Base-by-base conservation (phyloP, 2,329 filamentous ascomycete species). In the Aureobasidium musti region DNA sequence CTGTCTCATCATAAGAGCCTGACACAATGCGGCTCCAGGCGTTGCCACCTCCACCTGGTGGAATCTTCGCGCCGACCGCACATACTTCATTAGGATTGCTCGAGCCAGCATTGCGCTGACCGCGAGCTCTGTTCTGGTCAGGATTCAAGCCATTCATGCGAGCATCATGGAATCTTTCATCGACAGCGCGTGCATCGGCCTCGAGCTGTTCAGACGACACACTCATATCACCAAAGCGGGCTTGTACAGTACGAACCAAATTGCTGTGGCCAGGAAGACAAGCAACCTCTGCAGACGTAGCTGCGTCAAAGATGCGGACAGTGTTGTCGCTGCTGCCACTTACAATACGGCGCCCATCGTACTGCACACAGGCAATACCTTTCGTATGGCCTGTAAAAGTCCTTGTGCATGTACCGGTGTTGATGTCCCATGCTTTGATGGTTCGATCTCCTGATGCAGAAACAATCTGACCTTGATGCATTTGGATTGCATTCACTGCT, bases 361-460 rank as follows among this genome's bases (percentile, higher is more conserved):
- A 98, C 77, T 99, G 94, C 19, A 99, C 93, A 76, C 95, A 99
- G 2, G 95, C 95, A 72, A 99, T 98, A 37, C 95, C 95, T 76
- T 99, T 99, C 69, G 87, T 87, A 73, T 99, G 95, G 1, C 94
- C 95, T 45, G 91, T 83, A 39, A 96, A 87, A 0, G 91, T 96
- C 72, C 90, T 87, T 52, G 85, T 83, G 76, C 91, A 94, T 50
- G 84, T 81, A 67, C 92, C 91, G 8, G 87, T 90, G 21, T 89
- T 89, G 81, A 96, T 91, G 76, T 96, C 89, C 95, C 95, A 99
- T 23, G 97, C 85, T 77, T 97, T 97, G 79, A 99, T 93, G 69
- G 90, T 87, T 43, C 95, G 89, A 76, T 99, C 95, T 21, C 95
- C 95, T 63, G 93, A 97, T 11, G 94, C 95, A 2, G 95, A 98